Percentiles rank a stretch among this genome's conserved stretches.
Evolutionary conservation across 305 asterid species (phyloP).

Genomic region (Fraxinus greggii): DNA sequence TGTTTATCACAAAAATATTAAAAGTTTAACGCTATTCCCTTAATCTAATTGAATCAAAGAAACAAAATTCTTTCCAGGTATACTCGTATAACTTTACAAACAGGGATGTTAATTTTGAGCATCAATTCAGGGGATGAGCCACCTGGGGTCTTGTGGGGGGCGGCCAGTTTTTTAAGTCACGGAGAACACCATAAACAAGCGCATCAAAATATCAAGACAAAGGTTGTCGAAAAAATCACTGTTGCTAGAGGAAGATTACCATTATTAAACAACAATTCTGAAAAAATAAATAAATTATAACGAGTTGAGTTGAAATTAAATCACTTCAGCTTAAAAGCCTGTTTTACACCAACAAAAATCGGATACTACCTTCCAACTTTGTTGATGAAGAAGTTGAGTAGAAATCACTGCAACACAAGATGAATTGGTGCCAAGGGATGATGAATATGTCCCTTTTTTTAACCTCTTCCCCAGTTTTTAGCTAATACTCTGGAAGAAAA

Average conservation of each 20-base stretch:
- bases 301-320: background rate
- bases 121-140: background rate
- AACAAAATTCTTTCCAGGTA: background rate
- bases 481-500: too few species aligned
- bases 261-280: background rate
- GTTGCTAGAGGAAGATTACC: background rate
- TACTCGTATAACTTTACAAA: background rate
- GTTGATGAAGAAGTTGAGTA: too few species aligned
- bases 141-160: background rate
- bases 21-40: background rate
- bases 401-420: too few species aligned
- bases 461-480: too few species aligned
- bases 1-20: background rate
- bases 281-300: too few species aligned
- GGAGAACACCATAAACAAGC: too few species aligned
- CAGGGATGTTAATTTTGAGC: background rate
- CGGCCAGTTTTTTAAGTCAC: background rate
- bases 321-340: background rate
- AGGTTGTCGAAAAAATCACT: background rate
- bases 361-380: too few species aligned
- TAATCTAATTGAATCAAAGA: background rate
- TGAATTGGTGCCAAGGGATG: too few species aligned
- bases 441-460: too few species aligned
- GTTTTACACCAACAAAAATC: background rate
- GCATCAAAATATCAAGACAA: too few species aligned